Conservation (phyloP, 768 basidiomycete species). For the Erythrobasidium yunnanense region DNA sequence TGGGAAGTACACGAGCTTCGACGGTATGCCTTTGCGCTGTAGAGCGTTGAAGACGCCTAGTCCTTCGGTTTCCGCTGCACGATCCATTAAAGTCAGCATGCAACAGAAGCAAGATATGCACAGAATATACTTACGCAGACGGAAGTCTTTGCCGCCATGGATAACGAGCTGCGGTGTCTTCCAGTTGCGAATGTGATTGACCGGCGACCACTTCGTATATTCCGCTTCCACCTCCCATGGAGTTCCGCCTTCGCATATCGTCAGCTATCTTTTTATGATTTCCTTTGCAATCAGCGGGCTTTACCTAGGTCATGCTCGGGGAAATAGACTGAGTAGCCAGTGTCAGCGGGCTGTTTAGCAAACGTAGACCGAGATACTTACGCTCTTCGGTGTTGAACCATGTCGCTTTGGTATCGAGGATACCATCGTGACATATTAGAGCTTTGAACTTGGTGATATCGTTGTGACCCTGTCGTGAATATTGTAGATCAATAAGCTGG, state of each 20-base stretch:
- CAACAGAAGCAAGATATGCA: neutral
- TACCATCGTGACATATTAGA: constrained; percentile 82
- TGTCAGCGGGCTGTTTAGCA: too few relatives aligned
- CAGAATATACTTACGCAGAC: constrained; percentile 24
- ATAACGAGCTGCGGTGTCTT: constrained; percentile 37
- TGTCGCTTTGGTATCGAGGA: constrained; percentile 53
- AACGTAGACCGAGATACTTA: neutral
- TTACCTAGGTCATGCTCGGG: neutral
- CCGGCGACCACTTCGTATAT: constrained; percentile 32
- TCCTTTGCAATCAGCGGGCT: too few relatives aligned
- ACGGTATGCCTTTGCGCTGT: constrained; percentile 34
- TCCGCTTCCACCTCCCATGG: constrained; percentile 34
- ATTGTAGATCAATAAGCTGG: neutral
- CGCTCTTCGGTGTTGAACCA: constrained; percentile 43
- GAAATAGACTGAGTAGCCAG: neutral
- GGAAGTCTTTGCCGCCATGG: constrained; percentile 36
- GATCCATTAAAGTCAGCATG: neutral
- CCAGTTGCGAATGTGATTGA: constrained; percentile 33
- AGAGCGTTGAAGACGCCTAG: constrained; percentile 37
- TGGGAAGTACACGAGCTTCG: constrained; percentile 58
- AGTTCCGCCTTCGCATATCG: constrained; percentile 32
- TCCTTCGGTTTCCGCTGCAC: constrained; percentile 24
- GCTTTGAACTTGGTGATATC: constrained; percentile 82
- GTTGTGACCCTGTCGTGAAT: constrained; percentile 75
- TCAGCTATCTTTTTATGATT: too few relatives aligned